Conservation (phyloP, 257 asterid genomes). For the Haberlea rhodopensis region DNA sequence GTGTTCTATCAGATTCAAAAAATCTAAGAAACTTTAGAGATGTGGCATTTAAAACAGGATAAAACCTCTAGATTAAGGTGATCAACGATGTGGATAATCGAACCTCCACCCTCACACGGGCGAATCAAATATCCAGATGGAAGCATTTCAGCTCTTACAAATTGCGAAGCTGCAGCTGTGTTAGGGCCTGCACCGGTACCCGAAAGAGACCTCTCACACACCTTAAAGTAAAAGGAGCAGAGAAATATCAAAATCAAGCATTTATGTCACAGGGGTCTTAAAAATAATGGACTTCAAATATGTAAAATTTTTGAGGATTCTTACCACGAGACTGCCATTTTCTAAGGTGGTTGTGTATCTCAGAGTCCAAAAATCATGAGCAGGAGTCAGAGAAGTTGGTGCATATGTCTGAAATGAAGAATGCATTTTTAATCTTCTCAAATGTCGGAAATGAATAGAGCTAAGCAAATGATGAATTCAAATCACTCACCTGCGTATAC, state of each 20-base stretch:
- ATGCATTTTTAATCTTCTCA: constrained; percentile 5
- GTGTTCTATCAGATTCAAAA: constrained; percentile 3
- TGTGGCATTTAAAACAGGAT: neutral
- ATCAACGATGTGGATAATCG: too few relatives aligned
- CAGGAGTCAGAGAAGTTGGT: constrained; percentile 95
- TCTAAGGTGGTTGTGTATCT: constrained; percentile 92
- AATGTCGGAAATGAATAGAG: neutral
- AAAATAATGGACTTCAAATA: neutral
- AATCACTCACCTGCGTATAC: constrained; percentile 67
- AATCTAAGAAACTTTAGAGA: neutral
- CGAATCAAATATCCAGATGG: constrained; percentile 91
- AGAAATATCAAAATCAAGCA: constrained; percentile 21
- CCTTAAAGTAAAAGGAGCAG: constrained; percentile 35
- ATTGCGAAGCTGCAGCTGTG: constrained; percentile 69
- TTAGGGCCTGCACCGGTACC: constrained; percentile 92
- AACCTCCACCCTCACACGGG: too few relatives aligned
- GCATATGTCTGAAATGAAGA: constrained; percentile 68
- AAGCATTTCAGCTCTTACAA: constrained; percentile 84
- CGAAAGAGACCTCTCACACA: constrained; percentile 90
- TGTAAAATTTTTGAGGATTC: constrained; percentile 24
- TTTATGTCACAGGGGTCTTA: neutral
- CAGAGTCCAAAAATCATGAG: constrained; percentile 96
- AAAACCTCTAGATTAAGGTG: too few relatives aligned
- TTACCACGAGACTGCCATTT: constrained; percentile 92
- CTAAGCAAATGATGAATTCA: neutral